Percentiles rank a stretch among this genome's conserved stretches.
Evolutionary conservation across 768 basidiomycete genomes (phyloP).

Genomic region (Leccinum uliginosum): DNA sequence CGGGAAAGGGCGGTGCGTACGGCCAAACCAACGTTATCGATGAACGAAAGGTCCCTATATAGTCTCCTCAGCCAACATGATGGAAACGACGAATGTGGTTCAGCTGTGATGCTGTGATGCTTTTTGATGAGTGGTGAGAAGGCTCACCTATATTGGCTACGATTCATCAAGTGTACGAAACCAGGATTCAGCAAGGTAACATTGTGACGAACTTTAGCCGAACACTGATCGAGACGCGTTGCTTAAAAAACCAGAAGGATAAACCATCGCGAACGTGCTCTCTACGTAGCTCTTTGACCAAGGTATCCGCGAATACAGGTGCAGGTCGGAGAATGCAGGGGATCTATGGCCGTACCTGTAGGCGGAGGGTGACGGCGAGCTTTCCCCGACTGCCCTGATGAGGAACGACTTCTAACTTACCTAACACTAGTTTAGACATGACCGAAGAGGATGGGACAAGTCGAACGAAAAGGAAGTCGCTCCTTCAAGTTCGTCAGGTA

Average conservation of each 20-base stretch:
- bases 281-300: slow-evolving; percentile 18
- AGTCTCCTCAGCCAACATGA: slow-evolving; percentile 3
- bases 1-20: slow-evolving; percentile 1
- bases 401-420: too few relatives aligned
- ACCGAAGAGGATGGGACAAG: too few relatives aligned
- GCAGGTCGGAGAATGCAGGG: slow-evolving; percentile 21
- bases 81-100: slow-evolving; percentile 8
- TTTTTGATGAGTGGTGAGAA: slow-evolving; percentile 1
- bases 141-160: slow-evolving; percentile 8
- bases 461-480: too few relatives aligned
- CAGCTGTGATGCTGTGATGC: slow-evolving; percentile 1
- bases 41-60: slow-evolving; percentile 5
- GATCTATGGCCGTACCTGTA: slow-evolving; percentile 25
- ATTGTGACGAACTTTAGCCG: slow-evolving; percentile 16
- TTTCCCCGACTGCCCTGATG: slow-evolving; percentile 28
- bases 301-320: slow-evolving; percentile 31
- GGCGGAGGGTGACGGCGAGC: slow-evolving; percentile 54
- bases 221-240: background rate
- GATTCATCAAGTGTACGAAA: background rate
- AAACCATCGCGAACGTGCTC: slow-evolving; percentile 8
- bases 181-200: background rate
- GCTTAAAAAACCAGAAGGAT: slow-evolving; percentile 1
- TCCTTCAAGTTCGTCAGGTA: too few relatives aligned
- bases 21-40: slow-evolving; percentile 17
- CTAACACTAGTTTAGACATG: too few relatives aligned